These are phyloP conservation scores for Exophiala sp. DNA, from an alignment of 2,329 filamentous ascomycete genomes.

Conservation along the genomic window DNA sequence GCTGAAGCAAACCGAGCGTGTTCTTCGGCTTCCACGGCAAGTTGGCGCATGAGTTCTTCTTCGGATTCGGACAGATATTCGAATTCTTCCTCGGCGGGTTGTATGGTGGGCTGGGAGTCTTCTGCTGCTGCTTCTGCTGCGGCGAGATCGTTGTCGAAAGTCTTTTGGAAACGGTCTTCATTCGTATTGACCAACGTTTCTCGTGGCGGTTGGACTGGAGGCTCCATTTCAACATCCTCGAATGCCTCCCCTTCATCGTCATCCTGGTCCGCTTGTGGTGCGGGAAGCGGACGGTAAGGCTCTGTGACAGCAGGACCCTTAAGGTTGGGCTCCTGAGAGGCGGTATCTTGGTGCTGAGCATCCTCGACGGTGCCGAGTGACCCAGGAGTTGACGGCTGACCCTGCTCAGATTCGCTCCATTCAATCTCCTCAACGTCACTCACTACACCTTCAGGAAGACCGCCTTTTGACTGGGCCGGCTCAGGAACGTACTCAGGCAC, in stretches of 20 bases:
- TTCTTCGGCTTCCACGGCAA: conserved; percentile 86
- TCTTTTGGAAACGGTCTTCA: no score
- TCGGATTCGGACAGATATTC: conserved; percentile 75
- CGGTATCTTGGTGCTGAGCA: background rate
- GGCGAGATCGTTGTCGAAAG: background rate
- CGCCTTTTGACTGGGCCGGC: conserved; percentile 8
- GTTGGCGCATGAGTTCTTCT: conserved; percentile 76
- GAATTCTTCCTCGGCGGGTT: conserved; percentile 32
- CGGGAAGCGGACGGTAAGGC: conserved; percentile 23
- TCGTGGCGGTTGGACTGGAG: conserved; percentile 1
- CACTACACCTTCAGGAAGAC: conserved; percentile 1
- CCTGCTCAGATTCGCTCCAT: conserved; percentile 33
- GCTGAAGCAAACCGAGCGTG: conserved; percentile 87
- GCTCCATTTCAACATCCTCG: conserved; percentile 20
- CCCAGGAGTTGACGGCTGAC: conserved; percentile 18
- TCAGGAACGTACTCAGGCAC: conserved; percentile 17
- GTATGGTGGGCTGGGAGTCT: background rate
- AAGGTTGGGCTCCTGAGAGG: background rate
- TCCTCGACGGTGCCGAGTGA: conserved; percentile 19
- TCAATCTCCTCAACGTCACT: conserved; percentile 29
- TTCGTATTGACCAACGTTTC: background rate
- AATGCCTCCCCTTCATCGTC: conserved; percentile 24
- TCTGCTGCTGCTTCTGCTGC: background rate
- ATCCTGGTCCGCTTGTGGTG: no score
- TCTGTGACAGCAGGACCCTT: background rate